phyloP scores from a whole-genome alignment of 768 basidiomycete species.

The Dioszegia aurantiaca region DNA sequence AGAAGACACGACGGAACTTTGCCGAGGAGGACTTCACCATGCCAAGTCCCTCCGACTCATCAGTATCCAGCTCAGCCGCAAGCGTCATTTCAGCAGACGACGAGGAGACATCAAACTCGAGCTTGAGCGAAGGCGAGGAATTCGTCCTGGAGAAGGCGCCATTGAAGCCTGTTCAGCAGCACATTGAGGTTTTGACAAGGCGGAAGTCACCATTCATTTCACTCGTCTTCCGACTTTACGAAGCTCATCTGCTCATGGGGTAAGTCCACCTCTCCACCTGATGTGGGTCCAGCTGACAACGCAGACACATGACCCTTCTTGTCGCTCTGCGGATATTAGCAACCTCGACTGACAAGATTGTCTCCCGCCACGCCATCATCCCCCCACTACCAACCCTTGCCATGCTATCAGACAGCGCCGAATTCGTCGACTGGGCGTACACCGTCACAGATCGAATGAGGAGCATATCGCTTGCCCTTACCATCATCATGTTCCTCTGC shows the following conservation, averaged over 20 bases:
- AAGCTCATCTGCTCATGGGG: constrained; percentile 45
- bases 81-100: constrained; percentile 20
- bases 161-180: constrained; percentile 7
- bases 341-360: constrained; percentile 14
- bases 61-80: constrained; percentile 12
- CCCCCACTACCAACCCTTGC: constrained; percentile 15
- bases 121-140: constrained; percentile 18
- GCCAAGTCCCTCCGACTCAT: constrained; percentile 16
- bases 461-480: constrained; percentile 16
- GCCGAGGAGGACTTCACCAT: constrained; percentile 26
- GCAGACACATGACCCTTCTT: constrained; percentile 30
- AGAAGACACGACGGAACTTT: constrained; percentile 21
- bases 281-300: constrained; percentile 6
- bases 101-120: constrained; percentile 13
- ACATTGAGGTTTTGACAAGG: background rate
- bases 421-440: constrained; percentile 27
- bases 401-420: constrained; percentile 14
- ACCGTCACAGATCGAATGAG: constrained; percentile 24
- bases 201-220: constrained; percentile 21
- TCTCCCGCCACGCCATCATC: constrained; percentile 11
- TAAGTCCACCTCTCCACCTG: constrained; percentile 3
- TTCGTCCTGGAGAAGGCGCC: constrained; percentile 15
- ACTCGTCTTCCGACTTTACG: constrained; percentile 35
- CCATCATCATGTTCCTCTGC: constrained; percentile 29
- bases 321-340: constrained; percentile 17